Conservation (phyloP, 352 stramenopile genomes). For the Globisporangium uncinulatum region DNA sequence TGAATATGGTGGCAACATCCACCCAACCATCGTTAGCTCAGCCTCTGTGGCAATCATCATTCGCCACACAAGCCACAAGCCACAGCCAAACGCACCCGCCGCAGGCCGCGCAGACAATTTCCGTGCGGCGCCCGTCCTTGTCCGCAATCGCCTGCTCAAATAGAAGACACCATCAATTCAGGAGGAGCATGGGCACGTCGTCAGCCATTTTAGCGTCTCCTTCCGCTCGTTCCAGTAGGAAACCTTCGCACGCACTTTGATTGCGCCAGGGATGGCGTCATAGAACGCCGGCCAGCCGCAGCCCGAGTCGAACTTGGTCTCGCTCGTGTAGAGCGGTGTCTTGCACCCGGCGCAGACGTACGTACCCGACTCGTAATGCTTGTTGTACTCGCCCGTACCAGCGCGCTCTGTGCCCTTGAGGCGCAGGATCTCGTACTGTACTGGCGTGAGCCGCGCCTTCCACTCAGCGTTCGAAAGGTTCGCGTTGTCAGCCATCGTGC, state of each 20-base stretch:
- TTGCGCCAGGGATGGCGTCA: slow-evolving; percentile 82
- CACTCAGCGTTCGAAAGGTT: slow-evolving; percentile 74
- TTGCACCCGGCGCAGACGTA: slow-evolving; percentile 88
- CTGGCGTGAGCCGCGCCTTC: slow-evolving; percentile 67
- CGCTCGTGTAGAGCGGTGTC: slow-evolving; percentile 82
- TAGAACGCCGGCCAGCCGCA: slow-evolving; percentile 90
- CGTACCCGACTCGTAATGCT: slow-evolving; percentile 77
- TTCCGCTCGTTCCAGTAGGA: not conserved
- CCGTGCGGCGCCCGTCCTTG: slow-evolving; percentile 62
- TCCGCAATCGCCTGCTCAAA: slow-evolving; percentile 48
- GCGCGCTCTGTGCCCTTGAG: slow-evolving; percentile 88
- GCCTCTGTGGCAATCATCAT: not conserved
- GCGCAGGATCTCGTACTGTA: slow-evolving; percentile 85
- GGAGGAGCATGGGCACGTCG: not conserved
- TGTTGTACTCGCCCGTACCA: slow-evolving; percentile 88
- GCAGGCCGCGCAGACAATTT: slow-evolving; percentile 88
- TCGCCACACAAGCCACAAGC: not conserved
- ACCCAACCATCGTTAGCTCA: not conserved
- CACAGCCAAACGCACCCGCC: slow-evolving; percentile 42
- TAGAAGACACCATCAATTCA: too few species aligned
- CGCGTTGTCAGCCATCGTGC: slow-evolving; percentile 43
- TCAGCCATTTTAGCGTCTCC: not conserved
- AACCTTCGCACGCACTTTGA: slow-evolving; percentile 46
- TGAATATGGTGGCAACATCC: slow-evolving; percentile 10
- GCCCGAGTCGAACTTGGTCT: slow-evolving; percentile 88